A percentile compares a stretch with the other conserved stretches of the same genome.
These are phyloP conservation scores for Penicillium coprophilum DNA, from an alignment of 495 filamentous ascomycete genomes.

Conservation along the genomic window DNA sequence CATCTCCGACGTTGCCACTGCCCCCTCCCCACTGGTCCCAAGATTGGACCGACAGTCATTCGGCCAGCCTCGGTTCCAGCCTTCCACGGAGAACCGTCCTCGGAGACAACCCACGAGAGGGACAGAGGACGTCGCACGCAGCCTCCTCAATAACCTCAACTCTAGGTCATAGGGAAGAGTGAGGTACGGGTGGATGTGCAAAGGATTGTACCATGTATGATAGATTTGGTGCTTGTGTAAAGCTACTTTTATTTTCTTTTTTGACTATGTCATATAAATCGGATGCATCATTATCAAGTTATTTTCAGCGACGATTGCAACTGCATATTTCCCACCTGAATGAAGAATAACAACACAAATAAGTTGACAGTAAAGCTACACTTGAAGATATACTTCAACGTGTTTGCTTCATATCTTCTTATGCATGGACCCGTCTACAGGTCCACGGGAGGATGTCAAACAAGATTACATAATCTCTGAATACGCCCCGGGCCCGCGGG, in stretches of 20 bases:
- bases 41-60: constrained; percentile 30
- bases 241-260: constrained; percentile 29
- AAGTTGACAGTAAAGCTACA: not conserved
- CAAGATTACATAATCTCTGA: constrained; percentile 1
- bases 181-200: constrained; percentile 13
- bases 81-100: not conserved
- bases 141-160: constrained; percentile 34
- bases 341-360: not conserved
- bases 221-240: constrained; percentile 39
- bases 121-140: constrained; percentile 37
- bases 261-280: constrained; percentile 37
- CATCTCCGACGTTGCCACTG: constrained; percentile 30
- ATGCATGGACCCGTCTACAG: too few species aligned
- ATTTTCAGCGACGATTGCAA: constrained; percentile 6
- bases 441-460: too few species aligned
- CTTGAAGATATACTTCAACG: not conserved
- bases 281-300: constrained; percentile 23
- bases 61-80: constrained; percentile 19
- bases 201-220: constrained; percentile 38
- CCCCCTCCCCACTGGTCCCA: constrained; percentile 31
- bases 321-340: not conserved
- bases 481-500: too few species aligned
- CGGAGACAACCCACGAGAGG: constrained; percentile 17
- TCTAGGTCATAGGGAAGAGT: constrained; percentile 1
- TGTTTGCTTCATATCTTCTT: too few species aligned